Base-by-base conservation (phyloP, 2,329 filamentous ascomycete species). In the Hymenoscyphus fraxineus region DNA sequence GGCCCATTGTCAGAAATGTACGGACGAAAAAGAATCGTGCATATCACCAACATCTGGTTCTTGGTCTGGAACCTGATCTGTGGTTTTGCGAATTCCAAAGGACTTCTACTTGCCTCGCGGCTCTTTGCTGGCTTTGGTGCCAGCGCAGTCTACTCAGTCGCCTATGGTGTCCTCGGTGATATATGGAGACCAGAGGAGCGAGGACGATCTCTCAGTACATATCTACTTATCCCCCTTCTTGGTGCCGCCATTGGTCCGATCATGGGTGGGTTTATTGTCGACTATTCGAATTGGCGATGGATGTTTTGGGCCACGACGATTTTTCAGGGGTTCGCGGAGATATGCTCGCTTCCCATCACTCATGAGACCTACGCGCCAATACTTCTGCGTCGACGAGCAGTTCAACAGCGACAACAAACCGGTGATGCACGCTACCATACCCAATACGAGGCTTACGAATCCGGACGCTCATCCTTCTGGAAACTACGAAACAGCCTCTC, bases 1-100 rank as follows among this genome's bases (percentile, higher is more conserved):
- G 88, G 88, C 1, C 87, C 88, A 0, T 74, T 90, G 16, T 81
- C 70, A 2, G 88, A 91, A 71, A 73, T 90, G 10, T 86, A 84
- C 62, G 87, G 85, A 3, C 80, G 85, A 5, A 82, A 88, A 68
- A 71, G 81, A 19, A 78, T 89, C n/a, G 85, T 88, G 2, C 85
- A 86, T 67, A 68, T 80, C 7, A 76, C 82, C 1, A 87, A 86
- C 69, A 66, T 86, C 27, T 78, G 83, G 66, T 86, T 81, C 71
- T 71, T 86, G 0, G 73, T 83, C 3, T 86, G 83, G 70, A 86
- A 85, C 65, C 79, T 82, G 57, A 80, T 78, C 3, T 85, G 83
- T 68, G 84, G 81, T 1, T 79, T 84, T 32, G 77, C 81, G 1
- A 75, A 79, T 63, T 83, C 77, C 9, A 82, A 81, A 67, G 76